Conservation (phyloP, 257 asterid species). For the Salvia miltiorrhiza region DNA sequence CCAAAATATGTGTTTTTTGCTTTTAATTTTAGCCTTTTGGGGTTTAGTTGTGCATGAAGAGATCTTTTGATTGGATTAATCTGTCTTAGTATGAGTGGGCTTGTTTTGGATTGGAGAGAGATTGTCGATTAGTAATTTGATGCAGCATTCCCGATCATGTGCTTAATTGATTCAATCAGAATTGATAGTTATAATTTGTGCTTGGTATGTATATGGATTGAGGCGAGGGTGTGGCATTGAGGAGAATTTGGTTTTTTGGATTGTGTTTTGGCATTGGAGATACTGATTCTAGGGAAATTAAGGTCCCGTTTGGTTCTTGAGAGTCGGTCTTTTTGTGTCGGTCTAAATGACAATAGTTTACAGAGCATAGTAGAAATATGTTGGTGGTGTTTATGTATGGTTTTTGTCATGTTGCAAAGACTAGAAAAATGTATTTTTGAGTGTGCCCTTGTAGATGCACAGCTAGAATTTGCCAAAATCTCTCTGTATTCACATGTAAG, state of each 20-base stretch:
- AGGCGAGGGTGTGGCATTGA: not conserved
- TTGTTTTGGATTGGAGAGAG: not conserved
- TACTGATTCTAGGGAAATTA: not conserved
- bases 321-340: not conserved
- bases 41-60: not conserved
- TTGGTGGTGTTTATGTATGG: not conserved
- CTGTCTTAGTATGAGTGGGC: not conserved
- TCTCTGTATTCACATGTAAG: not conserved
- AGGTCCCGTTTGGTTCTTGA: not conserved
- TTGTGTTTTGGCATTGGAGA: not conserved
- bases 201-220: not conserved
- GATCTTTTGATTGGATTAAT: slow-evolving; percentile 14
- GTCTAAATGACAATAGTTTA: not conserved
- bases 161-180: not conserved
- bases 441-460: not conserved
- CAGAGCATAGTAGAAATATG: not conserved
- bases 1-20: not conserved
- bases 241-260: not conserved
- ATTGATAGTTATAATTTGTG: not conserved
- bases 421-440: not conserved
- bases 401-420: not conserved
- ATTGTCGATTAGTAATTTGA: not conserved
- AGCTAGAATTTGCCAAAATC: not conserved
- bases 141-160: not conserved
- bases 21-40: not conserved